A percentile compares a stretch with the other conserved stretches of the same genome.
Conservation (phyloP, 2,329 filamentous ascomycete genomes). For the Xylaria sp. region DNA sequence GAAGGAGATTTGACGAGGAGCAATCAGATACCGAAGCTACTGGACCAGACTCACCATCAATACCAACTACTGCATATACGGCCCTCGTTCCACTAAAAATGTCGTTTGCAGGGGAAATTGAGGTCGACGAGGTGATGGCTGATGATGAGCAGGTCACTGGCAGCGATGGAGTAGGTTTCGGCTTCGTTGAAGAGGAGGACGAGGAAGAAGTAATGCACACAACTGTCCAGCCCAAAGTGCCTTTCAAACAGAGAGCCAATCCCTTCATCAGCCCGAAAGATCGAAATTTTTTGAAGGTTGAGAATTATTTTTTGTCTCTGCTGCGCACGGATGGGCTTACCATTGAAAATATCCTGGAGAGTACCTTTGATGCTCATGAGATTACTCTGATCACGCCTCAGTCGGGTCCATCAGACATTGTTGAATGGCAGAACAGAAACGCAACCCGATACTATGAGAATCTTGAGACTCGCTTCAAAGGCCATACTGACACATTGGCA, state of each 20-base stretch:
- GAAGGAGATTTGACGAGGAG: neutral
- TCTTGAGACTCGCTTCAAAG: slow-evolving; percentile 42
- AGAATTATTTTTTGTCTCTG: slow-evolving; percentile 39
- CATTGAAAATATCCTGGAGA: slow-evolving; percentile 42
- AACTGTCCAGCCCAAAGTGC: slow-evolving; percentile 25
- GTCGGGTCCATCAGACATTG: slow-evolving; percentile 36
- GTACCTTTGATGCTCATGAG: slow-evolving; percentile 45
- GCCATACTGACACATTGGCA: slow-evolving; percentile 38
- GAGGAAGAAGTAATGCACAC: neutral
- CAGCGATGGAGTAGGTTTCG: neutral
- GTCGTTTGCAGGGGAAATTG: neutral
- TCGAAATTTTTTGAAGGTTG: slow-evolving; percentile 31
- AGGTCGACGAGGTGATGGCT: slow-evolving; percentile 7
- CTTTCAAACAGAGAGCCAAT: slow-evolving; percentile 32
- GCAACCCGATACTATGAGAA: slow-evolving; percentile 40
- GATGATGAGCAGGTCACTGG: slow-evolving; percentile 5
- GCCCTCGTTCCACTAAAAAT: neutral
- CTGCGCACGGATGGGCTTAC: slow-evolving; percentile 33
- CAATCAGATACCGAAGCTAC: neutral
- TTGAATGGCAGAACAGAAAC: slow-evolving; percentile 42
- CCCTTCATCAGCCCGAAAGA: slow-evolving; percentile 28
- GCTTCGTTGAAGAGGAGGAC: neutral
- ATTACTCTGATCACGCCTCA: slow-evolving; percentile 41
- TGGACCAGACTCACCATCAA: neutral
- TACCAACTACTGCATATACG: neutral